Base-by-base conservation (phyloP, 2,329 filamentous ascomycete genomes). In the Thermochaetoides dissita region DNA sequence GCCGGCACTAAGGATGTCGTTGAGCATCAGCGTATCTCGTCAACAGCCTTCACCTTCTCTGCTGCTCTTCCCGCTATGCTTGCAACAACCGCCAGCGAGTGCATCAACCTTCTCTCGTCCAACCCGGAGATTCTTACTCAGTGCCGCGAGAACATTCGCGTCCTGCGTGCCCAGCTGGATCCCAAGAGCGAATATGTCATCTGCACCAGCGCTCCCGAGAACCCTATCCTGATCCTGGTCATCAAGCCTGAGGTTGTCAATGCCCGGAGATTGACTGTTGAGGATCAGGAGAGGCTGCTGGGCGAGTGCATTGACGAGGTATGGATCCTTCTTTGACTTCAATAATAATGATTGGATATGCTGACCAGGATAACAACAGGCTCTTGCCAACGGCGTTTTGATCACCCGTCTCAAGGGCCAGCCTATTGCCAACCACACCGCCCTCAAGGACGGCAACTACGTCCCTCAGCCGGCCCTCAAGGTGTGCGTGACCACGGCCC, bases 231-330 rank as follows among this genome's bases (percentile, higher is more conserved):
- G 70, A 65, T 96, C 2, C 67, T 95, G 38, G 76, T 79, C 2
- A 66, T 98, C 42, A 95, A 94, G 67, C 74, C 79, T 0, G 85
- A 95, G 44, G 77, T 94, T 33, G 68, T 95, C 34, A 70, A 76
- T 39, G 72, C 77, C 1, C 78, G 82, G 55, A 76, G 74, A 36
- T 64, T 94, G 43, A 76, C 68, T 10, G 59, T 74, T 8, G 73
- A 80, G 31, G 89, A 95, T 48, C 86, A 96, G 63, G 86, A 94
- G 55, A 74, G 77, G 44, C 62, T 96, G 11, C 63, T 98, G 45
- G 80, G 93, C 55, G 91, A 98, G 54, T 81, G 85, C 50, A 86
- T 94, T n/a, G 93, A 98, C 46, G 91, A 98, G 81, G 88, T 93
- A 71, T 55, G 74, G 60, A 41, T 30, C 17, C 17, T 5, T 24